Evolutionary conservation across 495 filamentous ascomycete genomes (phyloP).

Genomic region (Aspergillus wentii): DNA sequence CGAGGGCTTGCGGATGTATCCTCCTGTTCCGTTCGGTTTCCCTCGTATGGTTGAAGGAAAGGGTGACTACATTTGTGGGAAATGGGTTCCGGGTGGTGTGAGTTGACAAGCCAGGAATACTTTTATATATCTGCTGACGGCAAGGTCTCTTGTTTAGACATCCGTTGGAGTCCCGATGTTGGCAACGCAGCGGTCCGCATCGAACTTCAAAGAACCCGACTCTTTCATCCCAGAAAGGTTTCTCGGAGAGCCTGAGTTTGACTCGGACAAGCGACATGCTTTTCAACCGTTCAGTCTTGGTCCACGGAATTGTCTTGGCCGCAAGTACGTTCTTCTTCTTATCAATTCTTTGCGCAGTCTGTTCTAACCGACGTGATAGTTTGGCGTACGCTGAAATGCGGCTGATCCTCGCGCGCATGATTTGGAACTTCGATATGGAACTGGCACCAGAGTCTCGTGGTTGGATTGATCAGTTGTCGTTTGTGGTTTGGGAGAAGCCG

Average conservation of each 20-base stretch:
- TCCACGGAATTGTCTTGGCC: slow-evolving; percentile 25
- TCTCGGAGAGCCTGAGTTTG: slow-evolving; percentile 14
- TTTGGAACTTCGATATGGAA: slow-evolving; percentile 41
- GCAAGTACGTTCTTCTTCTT: slow-evolving; percentile 16
- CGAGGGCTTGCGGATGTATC: slow-evolving; percentile 54
- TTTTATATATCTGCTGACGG: too few species aligned
- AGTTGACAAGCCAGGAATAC: too few species aligned
- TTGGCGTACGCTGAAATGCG: slow-evolving; percentile 43
- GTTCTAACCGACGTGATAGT: too few species aligned
- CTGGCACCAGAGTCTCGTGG: slow-evolving; percentile 12
- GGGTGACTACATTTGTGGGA: slow-evolving; percentile 41
- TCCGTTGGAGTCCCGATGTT: slow-evolving; percentile 4
- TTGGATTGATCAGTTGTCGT: slow-evolving; percentile 34
- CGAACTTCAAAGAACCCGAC: slow-evolving; percentile 19
- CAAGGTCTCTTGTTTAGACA: too few species aligned
- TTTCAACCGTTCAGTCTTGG: slow-evolving; percentile 26
- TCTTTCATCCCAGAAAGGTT: slow-evolving; percentile 28
- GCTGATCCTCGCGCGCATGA: slow-evolving; percentile 29
- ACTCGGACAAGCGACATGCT: slow-evolving; percentile 14
- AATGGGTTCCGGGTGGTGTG: slow-evolving; percentile 34
- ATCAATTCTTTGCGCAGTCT: too few species aligned
- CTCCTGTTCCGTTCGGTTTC: slow-evolving; percentile 43
- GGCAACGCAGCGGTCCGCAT: slow-evolving; percentile 14
- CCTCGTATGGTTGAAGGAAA: slow-evolving; percentile 38
- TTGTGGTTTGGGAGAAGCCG: slow-evolving; percentile 36